phyloP scores from a whole-genome alignment of 2,329 filamentous ascomycete genomes.

The Cordyceps tenuipes region DNA sequence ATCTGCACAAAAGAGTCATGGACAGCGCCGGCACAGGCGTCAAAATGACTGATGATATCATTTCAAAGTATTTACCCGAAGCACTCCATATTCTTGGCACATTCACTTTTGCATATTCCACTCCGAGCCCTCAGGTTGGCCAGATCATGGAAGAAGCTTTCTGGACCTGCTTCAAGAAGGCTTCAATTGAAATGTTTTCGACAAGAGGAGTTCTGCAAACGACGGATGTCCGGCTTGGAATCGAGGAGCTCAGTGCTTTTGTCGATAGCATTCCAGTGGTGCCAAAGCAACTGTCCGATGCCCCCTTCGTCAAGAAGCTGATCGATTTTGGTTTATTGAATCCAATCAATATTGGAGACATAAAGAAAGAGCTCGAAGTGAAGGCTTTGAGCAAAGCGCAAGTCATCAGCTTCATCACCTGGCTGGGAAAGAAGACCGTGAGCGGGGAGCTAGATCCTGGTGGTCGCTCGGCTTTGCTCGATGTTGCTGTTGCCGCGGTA shows the following conservation, averaged over 20 bases:
- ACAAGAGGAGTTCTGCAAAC: conserved; percentile 82
- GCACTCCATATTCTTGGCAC: conserved; percentile 78
- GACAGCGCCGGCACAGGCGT: conserved; percentile 35
- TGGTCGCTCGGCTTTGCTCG: conserved; percentile 62
- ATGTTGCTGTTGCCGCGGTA: conserved; percentile 69
- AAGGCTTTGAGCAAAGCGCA: conserved; percentile 75
- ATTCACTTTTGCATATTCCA: conserved; percentile 83
- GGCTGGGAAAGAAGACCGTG: conserved; percentile 66
- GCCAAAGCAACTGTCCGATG: conserved; percentile 64
- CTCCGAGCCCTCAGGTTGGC: conserved; percentile 74
- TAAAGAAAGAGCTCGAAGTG: conserved; percentile 72
- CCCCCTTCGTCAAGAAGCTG: conserved; percentile 71
- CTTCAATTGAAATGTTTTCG: conserved; percentile 80
- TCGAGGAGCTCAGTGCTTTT: conserved; percentile 60
- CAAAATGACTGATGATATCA: conserved; percentile 53
- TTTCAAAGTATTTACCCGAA: conserved; percentile 63
- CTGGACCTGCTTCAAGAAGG: conserved; percentile 80
- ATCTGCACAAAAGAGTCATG: conserved; percentile 56
- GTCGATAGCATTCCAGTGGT: conserved; percentile 83
- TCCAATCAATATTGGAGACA: conserved; percentile 78
- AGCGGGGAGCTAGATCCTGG: conserved; percentile 63
- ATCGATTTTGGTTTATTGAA: conserved; percentile 80
- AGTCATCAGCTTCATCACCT: conserved; percentile 73
- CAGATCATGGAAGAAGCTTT: conserved; percentile 90
- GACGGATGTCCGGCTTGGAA: conserved; percentile 67